Conservation (phyloP, 768 basidiomycete species). For the Gautieria morchelliformis region DNA sequence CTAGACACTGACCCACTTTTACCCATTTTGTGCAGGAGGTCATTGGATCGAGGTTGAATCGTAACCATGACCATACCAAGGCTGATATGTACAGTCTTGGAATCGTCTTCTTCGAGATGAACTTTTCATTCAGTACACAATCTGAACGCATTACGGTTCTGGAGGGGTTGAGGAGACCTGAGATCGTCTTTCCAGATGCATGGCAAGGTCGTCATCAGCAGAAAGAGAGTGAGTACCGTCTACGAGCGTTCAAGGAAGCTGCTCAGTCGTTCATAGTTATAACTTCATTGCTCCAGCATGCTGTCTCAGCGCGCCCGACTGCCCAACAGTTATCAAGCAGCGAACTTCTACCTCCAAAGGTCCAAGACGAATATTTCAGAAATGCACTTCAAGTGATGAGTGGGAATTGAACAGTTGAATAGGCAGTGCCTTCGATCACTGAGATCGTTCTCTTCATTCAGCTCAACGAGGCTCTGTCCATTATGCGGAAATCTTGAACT, state of each 20-base stretch:
- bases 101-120: constrained; percentile 97
- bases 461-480: constrained; percentile 78
- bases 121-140: constrained; percentile 70
- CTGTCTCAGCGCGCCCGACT: constrained; percentile 66
- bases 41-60: background rate
- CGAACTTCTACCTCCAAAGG: constrained; percentile 56
- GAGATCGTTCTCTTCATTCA: constrained; percentile 16
- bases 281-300: constrained; percentile 70
- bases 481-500: constrained; percentile 65
- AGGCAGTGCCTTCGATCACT: background rate
- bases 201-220: constrained; percentile 66
- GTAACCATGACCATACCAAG: constrained; percentile 56
- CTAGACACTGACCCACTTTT: too few relatives aligned
- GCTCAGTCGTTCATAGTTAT: constrained; percentile 45
- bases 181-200: constrained; percentile 62
- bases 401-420: constrained; percentile 22
- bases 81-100: constrained; percentile 95
- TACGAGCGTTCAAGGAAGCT: background rate
- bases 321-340: constrained; percentile 81
- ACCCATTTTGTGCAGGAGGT: background rate
- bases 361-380: constrained; percentile 84
- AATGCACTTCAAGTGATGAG: constrained; percentile 70
- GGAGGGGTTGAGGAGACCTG: constrained; percentile 63
- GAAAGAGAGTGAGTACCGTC: constrained; percentile 48
- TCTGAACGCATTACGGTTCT: constrained; percentile 80